Percentiles rank a stretch among this genome's conserved stretches.
These are phyloP conservation scores for Globisporangium barbulae DNA, from an alignment of 352 stramenopile genomes.

Conservation along the genomic window DNA sequence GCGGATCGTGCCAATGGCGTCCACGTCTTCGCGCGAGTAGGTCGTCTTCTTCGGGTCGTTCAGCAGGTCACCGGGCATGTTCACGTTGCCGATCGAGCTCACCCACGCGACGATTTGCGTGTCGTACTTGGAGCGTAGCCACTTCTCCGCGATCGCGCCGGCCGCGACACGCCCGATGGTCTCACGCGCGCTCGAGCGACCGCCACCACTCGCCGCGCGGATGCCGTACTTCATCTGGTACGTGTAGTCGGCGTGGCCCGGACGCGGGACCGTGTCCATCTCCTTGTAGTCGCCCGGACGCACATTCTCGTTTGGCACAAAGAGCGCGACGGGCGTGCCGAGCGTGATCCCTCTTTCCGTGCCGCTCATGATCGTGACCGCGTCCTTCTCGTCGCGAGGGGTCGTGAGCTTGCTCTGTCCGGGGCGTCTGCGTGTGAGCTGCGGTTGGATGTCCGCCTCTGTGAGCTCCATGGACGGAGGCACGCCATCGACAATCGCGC, in stretches of 20 bases:
- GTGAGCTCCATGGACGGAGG: conserved; percentile 95
- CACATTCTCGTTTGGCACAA: conserved; percentile 98
- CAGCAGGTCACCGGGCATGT: conserved; percentile 75
- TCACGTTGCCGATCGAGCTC: conserved; percentile 79
- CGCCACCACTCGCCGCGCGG: conserved; percentile 94
- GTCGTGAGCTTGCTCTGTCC: conserved; percentile 98
- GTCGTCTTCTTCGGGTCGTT: conserved; percentile 59
- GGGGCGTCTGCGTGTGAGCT: conserved; percentile 96
- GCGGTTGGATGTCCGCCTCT: conserved; percentile 95
- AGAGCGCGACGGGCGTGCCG: conserved; percentile 96
- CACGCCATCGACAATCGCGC: conserved; percentile 96
- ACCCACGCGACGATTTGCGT: conserved; percentile 89
- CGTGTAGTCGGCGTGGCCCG: conserved; percentile 97
- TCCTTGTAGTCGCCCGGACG: conserved; percentile 96
- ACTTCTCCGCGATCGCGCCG: conserved; percentile 96
- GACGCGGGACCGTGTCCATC: conserved; percentile 90
- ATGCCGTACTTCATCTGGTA: conserved; percentile 99
- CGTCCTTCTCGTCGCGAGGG: conserved; percentile 96
- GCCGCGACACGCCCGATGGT: conserved; percentile 98
- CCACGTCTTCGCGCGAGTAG: conserved; percentile 85
- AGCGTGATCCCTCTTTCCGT: conserved; percentile 93
- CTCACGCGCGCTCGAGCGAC: conserved; percentile 94
- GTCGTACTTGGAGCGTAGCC: conserved; percentile 90
- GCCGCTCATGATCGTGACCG: conserved; percentile 96
- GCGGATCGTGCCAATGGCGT: conserved; percentile 75